These are phyloP conservation scores for Pseudogymnoascus sp. DNA, from an alignment of 2,329 filamentous ascomycete species.

Conservation along the genomic window DNA sequence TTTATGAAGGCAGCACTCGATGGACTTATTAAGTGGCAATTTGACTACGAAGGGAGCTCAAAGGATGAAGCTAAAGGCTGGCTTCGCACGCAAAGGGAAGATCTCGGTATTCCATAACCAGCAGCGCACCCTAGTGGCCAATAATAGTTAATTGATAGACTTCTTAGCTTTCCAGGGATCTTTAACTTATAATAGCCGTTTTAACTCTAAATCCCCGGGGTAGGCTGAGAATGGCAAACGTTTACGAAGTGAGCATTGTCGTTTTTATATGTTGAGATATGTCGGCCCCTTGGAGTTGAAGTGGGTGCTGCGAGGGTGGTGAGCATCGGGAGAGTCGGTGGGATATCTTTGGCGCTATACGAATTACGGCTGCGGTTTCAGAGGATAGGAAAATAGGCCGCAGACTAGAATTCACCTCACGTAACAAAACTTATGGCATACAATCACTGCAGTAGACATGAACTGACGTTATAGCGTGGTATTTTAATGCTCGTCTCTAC, in stretches of 20 bases:
- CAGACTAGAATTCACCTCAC: not conserved
- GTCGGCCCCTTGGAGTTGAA: too few relatives aligned
- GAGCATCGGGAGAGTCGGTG: not conserved
- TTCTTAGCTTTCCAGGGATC: too few relatives aligned
- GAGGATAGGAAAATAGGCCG: not conserved
- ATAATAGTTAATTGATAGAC: not conserved
- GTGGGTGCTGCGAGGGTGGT: too few relatives aligned
- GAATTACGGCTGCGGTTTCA: not conserved
- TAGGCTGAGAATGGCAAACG: too few relatives aligned
- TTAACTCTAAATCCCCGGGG: too few relatives aligned
- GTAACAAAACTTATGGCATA: not conserved
- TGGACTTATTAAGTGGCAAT: conserved; percentile 55
- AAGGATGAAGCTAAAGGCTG: not conserved
- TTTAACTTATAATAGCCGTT: too few relatives aligned
- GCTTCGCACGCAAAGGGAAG: not conserved
- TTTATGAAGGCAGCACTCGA: conserved; percentile 56
- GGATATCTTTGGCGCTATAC: not conserved
- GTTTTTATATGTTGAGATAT: too few relatives aligned
- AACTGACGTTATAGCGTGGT: conserved; percentile 8
- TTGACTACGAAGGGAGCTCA: conserved; percentile 30
- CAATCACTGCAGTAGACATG: not conserved
- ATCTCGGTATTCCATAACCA: not conserved
- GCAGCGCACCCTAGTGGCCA: not conserved
- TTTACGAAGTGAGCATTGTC: too few relatives aligned
- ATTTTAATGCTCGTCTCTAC: conserved; percentile 9